Percentiles rank a stretch among this genome's conserved stretches.
Evolutionary conservation across 257 asterid species (phyloP).

Genomic region (Solanum appendiculatum): DNA sequence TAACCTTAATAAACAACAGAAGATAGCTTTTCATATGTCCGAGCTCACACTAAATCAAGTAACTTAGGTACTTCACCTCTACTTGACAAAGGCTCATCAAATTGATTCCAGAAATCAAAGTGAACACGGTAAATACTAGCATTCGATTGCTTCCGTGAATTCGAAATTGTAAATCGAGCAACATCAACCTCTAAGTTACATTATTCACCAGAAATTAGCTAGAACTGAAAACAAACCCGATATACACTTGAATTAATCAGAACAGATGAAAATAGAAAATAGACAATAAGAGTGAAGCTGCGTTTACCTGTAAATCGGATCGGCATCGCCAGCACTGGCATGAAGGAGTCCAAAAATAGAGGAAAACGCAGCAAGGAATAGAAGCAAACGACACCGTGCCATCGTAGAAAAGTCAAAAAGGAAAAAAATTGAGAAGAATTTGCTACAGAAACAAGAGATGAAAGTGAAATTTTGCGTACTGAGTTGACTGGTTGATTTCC

Average conservation of each 20-base stretch:
- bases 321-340: slow-evolving; percentile 73
- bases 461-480: slow-evolving; percentile 1
- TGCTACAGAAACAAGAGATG: slow-evolving; percentile 4
- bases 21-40: not conserved
- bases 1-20: not conserved
- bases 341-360: slow-evolving; percentile 25
- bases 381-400: slow-evolving; percentile 28
- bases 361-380: slow-evolving; percentile 31
- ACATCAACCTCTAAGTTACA: not conserved
- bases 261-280: not conserved
- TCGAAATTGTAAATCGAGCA: not conserved
- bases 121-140: not conserved
- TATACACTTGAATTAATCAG: not conserved
- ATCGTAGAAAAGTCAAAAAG: not conserved
- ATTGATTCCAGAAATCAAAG: not conserved
- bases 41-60: not conserved
- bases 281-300: not conserved
- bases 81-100: not conserved
- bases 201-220: not conserved
- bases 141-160: not conserved
- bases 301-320: slow-evolving; percentile 61
- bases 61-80: not conserved
- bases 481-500: slow-evolving; percentile 21
- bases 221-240: not conserved
- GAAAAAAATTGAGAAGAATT: slow-evolving; percentile 1